These are phyloP conservation scores for Pulicaria dysenterica DNA, from an alignment of 129 eudicot genomes.

Conservation along the genomic window DNA sequence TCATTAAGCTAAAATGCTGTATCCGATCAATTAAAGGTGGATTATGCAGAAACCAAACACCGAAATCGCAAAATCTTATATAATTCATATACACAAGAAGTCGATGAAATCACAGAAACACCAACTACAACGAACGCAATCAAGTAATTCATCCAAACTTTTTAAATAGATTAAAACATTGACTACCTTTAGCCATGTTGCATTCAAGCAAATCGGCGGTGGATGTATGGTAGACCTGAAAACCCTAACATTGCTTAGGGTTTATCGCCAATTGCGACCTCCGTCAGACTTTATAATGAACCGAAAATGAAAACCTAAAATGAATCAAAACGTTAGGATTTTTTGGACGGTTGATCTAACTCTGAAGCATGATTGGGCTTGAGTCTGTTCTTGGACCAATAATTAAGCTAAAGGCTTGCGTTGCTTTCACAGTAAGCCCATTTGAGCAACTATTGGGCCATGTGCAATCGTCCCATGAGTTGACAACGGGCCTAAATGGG, in stretches of 20 bases:
- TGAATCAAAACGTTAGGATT: constrained; percentile 2
- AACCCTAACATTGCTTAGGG: constrained; percentile 16
- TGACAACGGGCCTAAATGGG: too few species aligned
- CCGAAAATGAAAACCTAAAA: background rate
- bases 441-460: background rate
- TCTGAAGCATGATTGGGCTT: background rate
- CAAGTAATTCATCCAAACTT: too few species aligned
- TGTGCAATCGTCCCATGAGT: too few species aligned
- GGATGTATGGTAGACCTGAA: background rate
- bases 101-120: too few species aligned
- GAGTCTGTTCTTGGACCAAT: background rate
- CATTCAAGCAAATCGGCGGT: background rate
- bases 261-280: background rate
- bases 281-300: background rate
- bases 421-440: background rate
- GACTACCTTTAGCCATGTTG: background rate
- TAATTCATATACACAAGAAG: too few species aligned
- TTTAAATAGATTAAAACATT: background rate
- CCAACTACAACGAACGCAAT: too few species aligned
- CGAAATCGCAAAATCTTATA: too few species aligned
- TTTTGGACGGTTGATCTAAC: background rate
- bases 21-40: too few species aligned
- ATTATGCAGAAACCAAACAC: too few species aligned
- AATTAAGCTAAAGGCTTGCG: background rate
- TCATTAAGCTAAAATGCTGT: too few species aligned